A percentile compares a stretch with the other conserved stretches of the same genome.
Conservation (phyloP, 106 monocot genomes). For the Phalaenopsis equestris region DNA sequence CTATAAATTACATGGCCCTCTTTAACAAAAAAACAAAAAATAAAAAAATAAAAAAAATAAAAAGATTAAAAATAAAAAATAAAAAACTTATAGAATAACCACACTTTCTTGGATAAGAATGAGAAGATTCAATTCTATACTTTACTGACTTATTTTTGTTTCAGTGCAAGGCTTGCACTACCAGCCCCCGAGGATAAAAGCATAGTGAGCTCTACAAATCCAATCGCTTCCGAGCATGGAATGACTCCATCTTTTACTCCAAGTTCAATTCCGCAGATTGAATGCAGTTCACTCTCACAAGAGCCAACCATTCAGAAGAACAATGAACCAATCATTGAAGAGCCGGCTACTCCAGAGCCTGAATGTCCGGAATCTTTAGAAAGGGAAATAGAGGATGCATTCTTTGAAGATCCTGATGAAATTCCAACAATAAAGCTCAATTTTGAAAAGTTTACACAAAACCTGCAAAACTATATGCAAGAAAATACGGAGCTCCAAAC, state of each 20-base stretch:
- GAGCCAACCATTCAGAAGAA: neutral
- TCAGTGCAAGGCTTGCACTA: slow-evolving; percentile 21
- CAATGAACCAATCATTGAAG: slow-evolving; percentile 59
- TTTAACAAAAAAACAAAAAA: neutral
- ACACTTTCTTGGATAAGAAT: neutral
- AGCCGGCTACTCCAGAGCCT: slow-evolving; percentile 51
- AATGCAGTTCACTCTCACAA: neutral
- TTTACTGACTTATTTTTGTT: neutral
- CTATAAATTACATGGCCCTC: neutral
- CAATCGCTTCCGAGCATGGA: neutral
- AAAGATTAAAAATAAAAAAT: no score
- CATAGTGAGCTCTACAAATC: neutral
- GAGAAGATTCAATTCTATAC: neutral
- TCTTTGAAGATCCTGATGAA: slow-evolving; percentile 60
- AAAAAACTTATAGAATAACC: neutral
- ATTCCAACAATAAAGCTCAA: slow-evolving; percentile 61
- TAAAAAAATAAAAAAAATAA: no score
- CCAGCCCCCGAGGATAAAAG: slow-evolving; percentile 20
- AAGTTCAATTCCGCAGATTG: slow-evolving; percentile 1
- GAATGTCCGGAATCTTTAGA: slow-evolving; percentile 30
- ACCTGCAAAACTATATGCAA: slow-evolving; percentile 47
- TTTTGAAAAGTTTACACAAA: slow-evolving; percentile 48
- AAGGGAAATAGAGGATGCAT: slow-evolving; percentile 55
- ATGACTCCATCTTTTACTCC: neutral
- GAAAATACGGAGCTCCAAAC: slow-evolving; percentile 30